These are phyloP conservation scores for Chlorociboria aeruginascens DNA, from an alignment of 495 filamentous ascomycete species.

Conservation along the genomic window DNA sequence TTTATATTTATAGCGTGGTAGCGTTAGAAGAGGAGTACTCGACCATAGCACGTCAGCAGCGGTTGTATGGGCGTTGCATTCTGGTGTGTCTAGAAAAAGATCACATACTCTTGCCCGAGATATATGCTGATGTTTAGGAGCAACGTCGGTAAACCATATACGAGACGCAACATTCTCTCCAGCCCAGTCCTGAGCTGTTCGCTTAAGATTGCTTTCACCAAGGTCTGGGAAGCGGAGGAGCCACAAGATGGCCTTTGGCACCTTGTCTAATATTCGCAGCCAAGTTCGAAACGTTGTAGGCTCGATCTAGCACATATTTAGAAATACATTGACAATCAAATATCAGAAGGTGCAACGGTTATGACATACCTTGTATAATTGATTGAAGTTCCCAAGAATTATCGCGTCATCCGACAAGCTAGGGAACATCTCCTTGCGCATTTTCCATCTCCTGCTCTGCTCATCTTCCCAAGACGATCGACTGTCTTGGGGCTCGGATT, in stretches of 20 bases:
- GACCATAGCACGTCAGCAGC: slow-evolving; percentile 95
- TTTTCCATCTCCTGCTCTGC: slow-evolving; percentile 71
- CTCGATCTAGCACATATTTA: slow-evolving; percentile 58
- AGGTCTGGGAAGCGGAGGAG: slow-evolving; percentile 92
- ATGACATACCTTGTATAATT: slow-evolving; percentile 83
- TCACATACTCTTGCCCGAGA: slow-evolving; percentile 84
- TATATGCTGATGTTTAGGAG: slow-evolving; percentile 91
- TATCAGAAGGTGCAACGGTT: neutral
- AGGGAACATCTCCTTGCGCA: slow-evolving; percentile 93
- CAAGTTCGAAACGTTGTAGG: slow-evolving; percentile 94
- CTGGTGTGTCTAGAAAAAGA: slow-evolving; percentile 91
- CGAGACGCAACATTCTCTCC: slow-evolving; percentile 78
- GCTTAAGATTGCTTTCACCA: slow-evolving; percentile 72
- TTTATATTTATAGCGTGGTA: slow-evolving; percentile 93
- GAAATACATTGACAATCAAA: neutral
- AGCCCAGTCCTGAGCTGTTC: slow-evolving; percentile 74
- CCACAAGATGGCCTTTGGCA: slow-evolving; percentile 89
- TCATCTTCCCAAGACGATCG: slow-evolving; percentile 75
- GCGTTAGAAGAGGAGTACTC: slow-evolving; percentile 82
- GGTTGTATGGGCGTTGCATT: slow-evolving; percentile 97
- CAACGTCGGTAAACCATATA: slow-evolving; percentile 88
- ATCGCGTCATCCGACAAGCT: slow-evolving; percentile 69
- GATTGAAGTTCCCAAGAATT: slow-evolving; percentile 97
- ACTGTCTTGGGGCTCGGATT: slow-evolving; percentile 55
- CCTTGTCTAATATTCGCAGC: slow-evolving; percentile 80